Evolutionary conservation across 495 filamentous ascomycete species (phyloP), one percentile per base, ranked within the genome.

Genomic region (Podospora conica): DNA sequence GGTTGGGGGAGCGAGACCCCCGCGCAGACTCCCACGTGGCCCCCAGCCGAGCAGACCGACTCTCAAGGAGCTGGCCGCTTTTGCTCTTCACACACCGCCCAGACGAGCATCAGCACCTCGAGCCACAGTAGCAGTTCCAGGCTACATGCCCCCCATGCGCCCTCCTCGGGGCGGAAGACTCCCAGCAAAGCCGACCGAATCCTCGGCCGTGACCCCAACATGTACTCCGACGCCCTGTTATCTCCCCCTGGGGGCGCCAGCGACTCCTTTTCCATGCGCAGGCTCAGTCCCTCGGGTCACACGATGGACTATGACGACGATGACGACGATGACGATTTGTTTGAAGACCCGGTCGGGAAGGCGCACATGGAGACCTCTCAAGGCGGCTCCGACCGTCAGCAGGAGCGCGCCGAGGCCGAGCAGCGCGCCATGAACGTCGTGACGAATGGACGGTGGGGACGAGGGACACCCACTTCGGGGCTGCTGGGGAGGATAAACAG

Each of bases 151-250:
- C 22, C 9, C 23, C 25, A 31, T 56, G 20, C 55, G 62, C 53
- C 53, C 48, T 27, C 58, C 59, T 55, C 54, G 22, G 53, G 69
- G 21, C 60, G 74, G 59, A 58, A 67, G 33, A 74, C 77, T 4
- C 80, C 76, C 3, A 80, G 76, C 58, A 83, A 83, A 64, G 81
- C 81, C 8, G 81, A 83, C 65, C 79, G 81, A n/a, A 70, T 83
- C 2, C 65, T 83, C 4, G 81, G 81, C 23, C 76, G 81, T 7
- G 81, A 83, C 62, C 81, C 81, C 20, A 81, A 78, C 64, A 65
- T 81, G 53, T 83, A 81, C 65, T 76, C 63, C 3, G 81, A 83
- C 55, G 76, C 74, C 59, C 73, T 71, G 21, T 23, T 55, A 23
- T 64, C 27, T 27, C 40, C 55, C 31, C 59, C 12, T 9, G 66